These are phyloP conservation scores for Pilobolus umbonatus DNA, from an alignment of 192 early-diverging fungal species.

Conservation along the genomic window DNA sequence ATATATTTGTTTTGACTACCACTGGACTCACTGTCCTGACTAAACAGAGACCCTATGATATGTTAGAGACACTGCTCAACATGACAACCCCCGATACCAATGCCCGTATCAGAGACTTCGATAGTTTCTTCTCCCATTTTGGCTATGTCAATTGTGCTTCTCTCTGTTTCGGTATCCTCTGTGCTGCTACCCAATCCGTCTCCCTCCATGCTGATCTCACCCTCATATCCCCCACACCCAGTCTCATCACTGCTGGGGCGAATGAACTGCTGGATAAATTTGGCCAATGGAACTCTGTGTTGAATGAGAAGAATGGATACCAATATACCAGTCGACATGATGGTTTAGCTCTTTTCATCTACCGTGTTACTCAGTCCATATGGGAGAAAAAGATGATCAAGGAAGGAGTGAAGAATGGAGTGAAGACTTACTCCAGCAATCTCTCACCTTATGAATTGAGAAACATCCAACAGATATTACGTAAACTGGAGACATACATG, in stretches of 20 bases:
- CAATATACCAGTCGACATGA: not conserved
- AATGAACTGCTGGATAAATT: not conserved
- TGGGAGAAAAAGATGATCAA: constrained; percentile 1
- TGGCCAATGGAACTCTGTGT: not conserved
- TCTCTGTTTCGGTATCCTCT: not conserved
- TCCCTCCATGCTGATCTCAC: not conserved
- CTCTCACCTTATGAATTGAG: not conserved
- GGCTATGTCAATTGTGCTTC: not conserved
- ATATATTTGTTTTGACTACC: constrained; percentile 74
- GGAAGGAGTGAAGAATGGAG: not conserved
- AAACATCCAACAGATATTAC: constrained; percentile 1
- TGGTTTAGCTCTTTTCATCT: constrained; percentile 1
- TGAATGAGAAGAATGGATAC: not conserved
- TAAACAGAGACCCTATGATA: constrained; percentile 77
- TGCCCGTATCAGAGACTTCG: not conserved
- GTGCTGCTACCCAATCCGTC: not conserved
- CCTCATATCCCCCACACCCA: not conserved
- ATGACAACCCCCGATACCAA: not conserved
- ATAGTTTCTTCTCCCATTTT: constrained; percentile 1
- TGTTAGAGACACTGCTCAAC: constrained; percentile 55
- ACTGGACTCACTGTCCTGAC: constrained; percentile 60
- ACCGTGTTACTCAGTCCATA: not conserved
- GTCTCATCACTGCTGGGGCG: not conserved
- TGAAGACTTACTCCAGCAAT: not conserved
- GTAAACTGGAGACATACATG: not conserved